phyloP scores from a whole-genome alignment of 2,329 filamentous ascomycete genomes.

The Septoria linicola region DNA sequence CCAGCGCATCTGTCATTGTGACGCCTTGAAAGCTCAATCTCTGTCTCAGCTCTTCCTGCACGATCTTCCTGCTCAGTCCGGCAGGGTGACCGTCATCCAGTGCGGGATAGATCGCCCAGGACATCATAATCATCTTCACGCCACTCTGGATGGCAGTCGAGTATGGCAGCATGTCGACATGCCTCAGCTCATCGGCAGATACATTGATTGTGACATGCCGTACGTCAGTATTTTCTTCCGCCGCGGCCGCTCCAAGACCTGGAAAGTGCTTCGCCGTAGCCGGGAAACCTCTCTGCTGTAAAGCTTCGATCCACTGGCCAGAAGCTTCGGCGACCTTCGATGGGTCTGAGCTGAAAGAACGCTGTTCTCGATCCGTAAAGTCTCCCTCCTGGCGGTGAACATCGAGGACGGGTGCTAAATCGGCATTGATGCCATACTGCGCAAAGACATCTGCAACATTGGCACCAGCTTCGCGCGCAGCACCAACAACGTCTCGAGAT shows the following conservation, averaged over 20 bases:
- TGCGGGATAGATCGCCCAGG: constrained; percentile 24
- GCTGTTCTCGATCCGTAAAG: constrained; percentile 21
- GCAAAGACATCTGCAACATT: constrained; percentile 15
- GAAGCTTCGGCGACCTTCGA: constrained; percentile 9
- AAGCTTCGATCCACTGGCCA: constrained; percentile 18
- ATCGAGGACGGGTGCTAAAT: constrained; percentile 24
- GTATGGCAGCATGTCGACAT: constrained; percentile 20
- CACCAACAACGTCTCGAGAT: constrained; percentile 10
- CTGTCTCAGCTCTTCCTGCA: constrained; percentile 18
- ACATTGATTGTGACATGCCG: constrained; percentile 18
- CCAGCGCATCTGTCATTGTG: constrained; percentile 26
- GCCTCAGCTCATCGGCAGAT: constrained; percentile 11
- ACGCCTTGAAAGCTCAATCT: constrained; percentile 20
- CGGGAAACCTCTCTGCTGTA: constrained; percentile 15
- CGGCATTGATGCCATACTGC: constrained; percentile 19
- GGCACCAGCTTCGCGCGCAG: constrained; percentile 11
- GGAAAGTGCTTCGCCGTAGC: constrained; percentile 27
- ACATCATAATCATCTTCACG: constrained; percentile 22
- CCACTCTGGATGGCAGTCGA: constrained; percentile 11
- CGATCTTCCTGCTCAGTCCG: constrained; percentile 17
- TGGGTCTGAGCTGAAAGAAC: constrained; percentile 20
- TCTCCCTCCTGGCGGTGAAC: constrained; percentile 17
- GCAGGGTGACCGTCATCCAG: constrained; percentile 14
- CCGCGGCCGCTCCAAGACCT: constrained; percentile 16
- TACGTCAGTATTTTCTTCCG: constrained; percentile 19